Percentiles rank a stretch among this genome's conserved stretches.
phyloP scores from a whole-genome alignment of 805 yeast genomes.

The Hanseniaspora mollemarum region DNA sequence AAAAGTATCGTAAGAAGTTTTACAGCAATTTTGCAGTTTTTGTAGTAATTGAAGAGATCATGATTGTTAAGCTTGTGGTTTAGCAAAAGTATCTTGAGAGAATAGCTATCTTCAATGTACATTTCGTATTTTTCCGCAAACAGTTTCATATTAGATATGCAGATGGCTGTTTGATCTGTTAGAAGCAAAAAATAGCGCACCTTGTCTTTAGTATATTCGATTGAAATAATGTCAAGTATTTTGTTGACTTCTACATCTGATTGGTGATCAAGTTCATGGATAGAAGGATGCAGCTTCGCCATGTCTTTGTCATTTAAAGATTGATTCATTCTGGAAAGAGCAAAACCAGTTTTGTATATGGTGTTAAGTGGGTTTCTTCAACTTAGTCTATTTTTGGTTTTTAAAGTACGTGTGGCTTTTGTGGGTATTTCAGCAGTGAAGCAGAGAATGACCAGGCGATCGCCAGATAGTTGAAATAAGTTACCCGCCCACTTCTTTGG shows the following conservation, averaged over 20 bases:
- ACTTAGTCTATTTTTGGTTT: background rate
- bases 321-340: background rate
- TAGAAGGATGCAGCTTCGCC: background rate
- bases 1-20: conserved; percentile 5
- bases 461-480: too few species aligned
- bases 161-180: conserved; percentile 14
- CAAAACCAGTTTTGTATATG: too few species aligned
- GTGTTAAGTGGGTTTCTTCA: too few species aligned
- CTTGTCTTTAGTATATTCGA: background rate
- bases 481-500: too few species aligned
- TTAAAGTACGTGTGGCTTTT: background rate
- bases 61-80: background rate
- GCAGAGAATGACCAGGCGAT: too few species aligned
- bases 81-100: background rate
- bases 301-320: background rate
- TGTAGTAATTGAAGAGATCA: conserved; percentile 11
- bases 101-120: background rate
- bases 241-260: conserved; percentile 1
- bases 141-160: conserved; percentile 14
- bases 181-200: background rate
- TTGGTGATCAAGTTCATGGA: conserved; percentile 11
- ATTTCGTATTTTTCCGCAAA: conserved; percentile 1
- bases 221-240: background rate
- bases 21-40: conserved; percentile 12
- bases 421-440: too few species aligned